phyloP scores from a whole-genome alignment of 257 asterid genomes.

The Rehmannia glutinosa region DNA sequence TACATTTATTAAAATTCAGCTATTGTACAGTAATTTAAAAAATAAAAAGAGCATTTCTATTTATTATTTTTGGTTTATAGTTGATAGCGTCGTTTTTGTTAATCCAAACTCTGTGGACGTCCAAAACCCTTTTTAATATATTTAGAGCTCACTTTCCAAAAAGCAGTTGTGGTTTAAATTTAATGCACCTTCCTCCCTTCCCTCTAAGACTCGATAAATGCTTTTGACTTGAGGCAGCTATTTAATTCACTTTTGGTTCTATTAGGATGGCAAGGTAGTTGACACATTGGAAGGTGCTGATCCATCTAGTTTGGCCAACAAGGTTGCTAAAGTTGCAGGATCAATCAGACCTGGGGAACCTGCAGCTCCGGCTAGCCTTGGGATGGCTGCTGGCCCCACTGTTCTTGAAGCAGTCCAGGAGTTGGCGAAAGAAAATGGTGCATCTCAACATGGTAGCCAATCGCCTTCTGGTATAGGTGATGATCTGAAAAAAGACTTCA shows the following conservation, averaged over 20 bases:
- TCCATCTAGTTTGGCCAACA: constrained; percentile 94
- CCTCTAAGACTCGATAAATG: neutral
- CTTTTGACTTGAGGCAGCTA: neutral
- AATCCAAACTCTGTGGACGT: neutral
- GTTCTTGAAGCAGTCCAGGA: constrained; percentile 78
- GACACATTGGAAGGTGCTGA: constrained; percentile 96
- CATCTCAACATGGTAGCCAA: constrained; percentile 33
- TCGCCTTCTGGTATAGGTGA: constrained; percentile 33
- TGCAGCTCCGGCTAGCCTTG: constrained; percentile 97
- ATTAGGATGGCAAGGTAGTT: constrained; percentile 70
- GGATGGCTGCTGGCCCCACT: constrained; percentile 96
- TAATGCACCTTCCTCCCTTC: neutral
- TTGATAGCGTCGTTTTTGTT: neutral
- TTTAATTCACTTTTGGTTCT: constrained; percentile 21
- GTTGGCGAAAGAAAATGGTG: constrained; percentile 51
- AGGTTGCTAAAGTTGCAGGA: constrained; percentile 92
- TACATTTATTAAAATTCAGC: neutral
- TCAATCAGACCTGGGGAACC: constrained; percentile 64
- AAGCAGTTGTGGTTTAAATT: neutral
- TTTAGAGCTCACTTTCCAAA: neutral
- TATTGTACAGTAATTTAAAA: neutral
- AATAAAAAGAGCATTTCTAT: neutral
- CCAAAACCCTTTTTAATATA: neutral
- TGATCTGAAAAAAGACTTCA: constrained; percentile 47
- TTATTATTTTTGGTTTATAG: neutral